A percentile compares a stretch with the other conserved stretches of the same genome.
Evolutionary conservation across 1,284 basidiomycete species (phyloP).

Genomic region (Cryptococcus jaspeensis): DNA sequence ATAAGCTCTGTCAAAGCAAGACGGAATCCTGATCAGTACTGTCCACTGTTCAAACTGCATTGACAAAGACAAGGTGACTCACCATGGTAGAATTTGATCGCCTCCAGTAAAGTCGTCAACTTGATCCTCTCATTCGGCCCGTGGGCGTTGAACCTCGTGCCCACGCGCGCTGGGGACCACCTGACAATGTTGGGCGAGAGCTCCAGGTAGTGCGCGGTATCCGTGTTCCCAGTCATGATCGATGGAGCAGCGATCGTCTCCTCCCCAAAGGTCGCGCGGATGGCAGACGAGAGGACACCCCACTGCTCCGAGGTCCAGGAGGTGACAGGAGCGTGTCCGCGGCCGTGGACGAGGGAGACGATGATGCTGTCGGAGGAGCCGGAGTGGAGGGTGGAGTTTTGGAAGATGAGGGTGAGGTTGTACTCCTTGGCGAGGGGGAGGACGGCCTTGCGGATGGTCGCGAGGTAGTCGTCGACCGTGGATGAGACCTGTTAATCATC

Average conservation of each 20-base stretch:
- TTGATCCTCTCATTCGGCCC: conserved; percentile 15
- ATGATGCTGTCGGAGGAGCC: neutral
- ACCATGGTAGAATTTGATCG: conserved; percentile 17
- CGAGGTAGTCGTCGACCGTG: neutral
- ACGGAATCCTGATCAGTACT: neutral
- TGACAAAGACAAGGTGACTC: too few relatives aligned
- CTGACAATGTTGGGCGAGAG: conserved; percentile 10
- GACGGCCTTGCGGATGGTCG: conserved; percentile 3
- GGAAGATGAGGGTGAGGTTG: conserved; percentile 1
- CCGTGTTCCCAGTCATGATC: conserved; percentile 6
- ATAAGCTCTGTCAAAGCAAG: neutral
- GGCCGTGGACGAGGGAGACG: neutral
- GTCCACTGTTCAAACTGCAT: neutral
- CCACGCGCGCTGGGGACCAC: conserved; percentile 14
- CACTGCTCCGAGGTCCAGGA: conserved; percentile 2
- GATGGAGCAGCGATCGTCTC: conserved; percentile 7
- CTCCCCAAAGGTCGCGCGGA: conserved; percentile 6
- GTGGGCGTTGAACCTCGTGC: conserved; percentile 8
- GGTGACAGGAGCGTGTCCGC: neutral
- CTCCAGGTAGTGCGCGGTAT: conserved; percentile 9
- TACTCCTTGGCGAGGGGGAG: conserved; percentile 2
- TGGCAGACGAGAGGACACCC: conserved; percentile 3
- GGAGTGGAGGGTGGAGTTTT: neutral
- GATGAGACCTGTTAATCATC: conserved; percentile 3
- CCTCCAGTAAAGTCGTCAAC: conserved; percentile 10